Base-by-base conservation (phyloP, 2,329 filamentous ascomycete species). In the Aspergillus fumigatus region DNA sequence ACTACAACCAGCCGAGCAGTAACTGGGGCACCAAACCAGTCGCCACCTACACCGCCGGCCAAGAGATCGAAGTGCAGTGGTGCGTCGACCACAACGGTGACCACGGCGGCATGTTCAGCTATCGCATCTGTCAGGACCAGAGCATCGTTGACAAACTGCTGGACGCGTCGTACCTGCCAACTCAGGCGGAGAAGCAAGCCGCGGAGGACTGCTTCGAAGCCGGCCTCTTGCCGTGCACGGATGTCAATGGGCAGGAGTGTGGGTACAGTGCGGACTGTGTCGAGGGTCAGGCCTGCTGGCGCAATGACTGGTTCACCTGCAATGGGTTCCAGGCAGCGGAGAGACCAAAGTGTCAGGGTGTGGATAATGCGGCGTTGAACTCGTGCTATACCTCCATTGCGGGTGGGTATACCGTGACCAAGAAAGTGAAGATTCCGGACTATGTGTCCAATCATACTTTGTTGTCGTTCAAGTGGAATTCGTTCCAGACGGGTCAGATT, bases 31-130 rank as follows among this genome's bases (percentile, higher is more conserved):
- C 65, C 9, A 53, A 68, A 0, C 67, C 74, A 0, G 77, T 82
- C 0, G 74, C 65, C 1, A 79, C 74, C 1, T 83, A 82, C 66
- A 66, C 67, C 0, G 68, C 77, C 0, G 81, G 80, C 0, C 69
- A 82, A 9, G 66, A 74, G 0, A 67, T 82, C 25, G 77, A 80
- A 25, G 80, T 83, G 0, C 70, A 81, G 64, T 83, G 81, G 81
- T 83, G 81, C 52, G 75, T 83, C 19, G 81, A 84, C 62, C 69
- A 82, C 67, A 83, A 83, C 60, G 81, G 81, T 0, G 80, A 83
- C 60, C 81, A 83, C 59, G 80, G 80, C 26, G 81, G 80, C 66
- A 83, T 83, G 80, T 83, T 82, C 67, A 75, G 68, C 61, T 83
- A 82, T 65, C 79, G 81, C 9, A 77, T 83, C 59, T 83, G 80